Percentiles rank a stretch among this genome's conserved stretches.
Evolutionary conservation across 108 stramenopile species (phyloP).

Genomic region (Nannochloropsis oceanica): DNA sequence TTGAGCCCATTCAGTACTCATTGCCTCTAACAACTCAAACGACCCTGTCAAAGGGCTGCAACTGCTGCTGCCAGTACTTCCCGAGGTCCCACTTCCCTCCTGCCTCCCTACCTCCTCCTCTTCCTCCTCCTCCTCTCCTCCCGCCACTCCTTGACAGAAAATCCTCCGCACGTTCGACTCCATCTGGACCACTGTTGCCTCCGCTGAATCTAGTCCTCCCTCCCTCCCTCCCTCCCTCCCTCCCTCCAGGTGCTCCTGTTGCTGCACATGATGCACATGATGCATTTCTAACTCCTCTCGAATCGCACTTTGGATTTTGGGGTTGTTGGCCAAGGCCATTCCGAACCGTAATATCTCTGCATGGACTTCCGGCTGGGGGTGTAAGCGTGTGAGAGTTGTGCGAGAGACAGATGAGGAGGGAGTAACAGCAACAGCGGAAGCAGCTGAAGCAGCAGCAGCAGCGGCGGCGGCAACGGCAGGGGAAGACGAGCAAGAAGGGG

Average conservation of each 20-base stretch:
- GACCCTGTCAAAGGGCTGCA: not conserved
- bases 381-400: not conserved
- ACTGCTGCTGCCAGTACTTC: not conserved
- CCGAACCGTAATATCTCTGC: not conserved
- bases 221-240: not conserved
- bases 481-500: no score
- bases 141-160: not conserved
- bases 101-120: not conserved
- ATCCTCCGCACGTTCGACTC: not conserved
- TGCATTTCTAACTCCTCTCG: not conserved
- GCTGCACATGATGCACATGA: not conserved
- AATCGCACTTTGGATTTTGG: not conserved
- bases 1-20: not conserved
- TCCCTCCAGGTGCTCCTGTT: not conserved
- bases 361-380: not conserved
- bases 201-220: not conserved
- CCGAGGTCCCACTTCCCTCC: not conserved
- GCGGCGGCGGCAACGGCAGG: no score
- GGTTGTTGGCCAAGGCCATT: not conserved
- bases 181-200: not conserved
- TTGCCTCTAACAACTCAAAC: not conserved
- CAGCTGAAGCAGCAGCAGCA: no score
- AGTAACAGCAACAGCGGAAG: no score
- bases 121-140: not conserved
- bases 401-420: no score